Evolutionary conservation across 805 yeast species (phyloP), one percentile per base, ranked within the genome.

Genomic region (Lipomyces spencermartinsiae): DNA sequence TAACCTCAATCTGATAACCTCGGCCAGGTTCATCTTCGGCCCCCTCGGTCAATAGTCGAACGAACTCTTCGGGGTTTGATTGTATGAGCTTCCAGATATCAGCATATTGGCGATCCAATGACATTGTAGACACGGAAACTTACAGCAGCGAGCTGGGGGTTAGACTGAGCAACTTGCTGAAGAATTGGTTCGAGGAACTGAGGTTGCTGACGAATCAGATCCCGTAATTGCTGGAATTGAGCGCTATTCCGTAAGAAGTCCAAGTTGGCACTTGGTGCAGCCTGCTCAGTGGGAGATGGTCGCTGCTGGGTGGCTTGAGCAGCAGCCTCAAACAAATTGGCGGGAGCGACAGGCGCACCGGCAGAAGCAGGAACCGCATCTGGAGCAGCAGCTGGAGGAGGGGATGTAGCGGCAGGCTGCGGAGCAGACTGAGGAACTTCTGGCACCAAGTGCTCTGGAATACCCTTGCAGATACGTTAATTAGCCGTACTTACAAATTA

Each of bases 131-230:
- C 14, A 53, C 56, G 10, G 16, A 43, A 31, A 53, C 56, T 53
- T 53, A 53, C 56, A n/a, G 91, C 88, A 14, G 94, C 97, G 49
- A 93, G 82, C 77, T 91, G 94, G 3, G 98, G 98, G 77, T 92
- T 90, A 56, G 89, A 82, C 14, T 87, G 87, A 16, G 94, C 90
- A 71, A 95, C 80, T 76, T 92, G 93, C 76, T 90, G 95, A 71
- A 95, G 82, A 60, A 94, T 81, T 5, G 93, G 89, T 76, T 91
- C 96, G 62, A 96, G 83, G 80, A 92, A 87, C 77, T 92, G 96
- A 10, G 99, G 98, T 78, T 92, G 90, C 63, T 90, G 87, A 71
- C 89, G 90, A 65, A 94, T 85, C 49, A 93, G 87, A 62, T 89
- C 88, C 77, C 98, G 86, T 71, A 95, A 82, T 69, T 87, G 86